These are phyloP conservation scores for Boletellus ananiceps DNA, from an alignment of 768 basidiomycete species.

Conservation along the genomic window DNA sequence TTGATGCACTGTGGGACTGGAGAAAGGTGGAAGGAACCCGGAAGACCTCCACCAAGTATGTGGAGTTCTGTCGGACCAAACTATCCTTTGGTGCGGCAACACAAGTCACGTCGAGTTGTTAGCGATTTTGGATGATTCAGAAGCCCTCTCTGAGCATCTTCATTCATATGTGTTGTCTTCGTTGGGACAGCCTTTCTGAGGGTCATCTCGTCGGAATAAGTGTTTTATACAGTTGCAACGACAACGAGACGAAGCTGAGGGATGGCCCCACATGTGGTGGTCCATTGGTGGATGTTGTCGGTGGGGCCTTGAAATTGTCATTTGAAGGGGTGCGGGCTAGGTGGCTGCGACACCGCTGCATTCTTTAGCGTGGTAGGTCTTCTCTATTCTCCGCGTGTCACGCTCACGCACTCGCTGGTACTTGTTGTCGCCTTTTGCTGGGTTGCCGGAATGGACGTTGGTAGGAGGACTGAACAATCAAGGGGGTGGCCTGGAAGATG, in stretches of 20 bases:
- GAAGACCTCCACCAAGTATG: constrained; percentile 12
- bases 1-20: constrained; percentile 34
- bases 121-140: no score
- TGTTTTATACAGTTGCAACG: no score
- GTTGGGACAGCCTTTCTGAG: no score
- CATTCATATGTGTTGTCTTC: no score
- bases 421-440: constrained; percentile 18
- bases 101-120: no score
- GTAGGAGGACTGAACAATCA: constrained; percentile 18
- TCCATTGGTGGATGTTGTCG: no score
- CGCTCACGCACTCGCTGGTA: constrained; percentile 16
- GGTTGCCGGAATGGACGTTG: constrained; percentile 29
- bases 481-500: constrained; percentile 23
- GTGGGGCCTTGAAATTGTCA: constrained; percentile 1
- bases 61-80: no score
- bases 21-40: constrained; percentile 33
- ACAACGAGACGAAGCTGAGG: no score
- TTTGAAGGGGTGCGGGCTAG: constrained; percentile 22
- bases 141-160: no score
- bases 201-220: no score
- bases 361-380: constrained; percentile 10
- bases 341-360: background rate
- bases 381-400: constrained; percentile 5
- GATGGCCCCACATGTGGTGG: no score
- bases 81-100: no score